Evolutionary conservation across 805 yeast genomes (phyloP), one percentile per base, ranked within the genome.

Genomic region (Starmerella potacharoeniae): DNA sequence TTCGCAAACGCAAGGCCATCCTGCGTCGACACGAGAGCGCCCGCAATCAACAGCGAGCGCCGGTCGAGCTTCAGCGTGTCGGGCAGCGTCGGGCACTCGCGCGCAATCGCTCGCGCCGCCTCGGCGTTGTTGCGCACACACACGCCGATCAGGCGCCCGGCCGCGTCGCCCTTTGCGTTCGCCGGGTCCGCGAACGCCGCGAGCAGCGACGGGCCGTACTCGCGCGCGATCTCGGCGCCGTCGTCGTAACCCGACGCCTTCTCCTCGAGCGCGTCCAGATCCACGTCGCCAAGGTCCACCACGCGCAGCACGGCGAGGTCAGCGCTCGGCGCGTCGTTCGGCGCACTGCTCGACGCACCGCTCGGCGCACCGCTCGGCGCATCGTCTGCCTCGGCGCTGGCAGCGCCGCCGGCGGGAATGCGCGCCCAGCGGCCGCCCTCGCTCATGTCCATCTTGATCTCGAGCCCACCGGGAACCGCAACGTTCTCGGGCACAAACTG

Each of bases 391-490:
- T 29, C 35, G 28, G 31, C 14, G n/a, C 44, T 6, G 29, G 45
- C 30, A 4, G 22, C 33, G 16, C 41, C 17, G 11, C 39, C 35
- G 47, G 60, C 14, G 65, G 80, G 61, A 5, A 83, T 57, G 60
- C 80, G 84, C 1, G 95, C 96, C 67, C 83, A 85, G 62, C 77
- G 79, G 31, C 70, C 68, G 17, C 84, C 82, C 0, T 89, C 81
- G n/a, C 83, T 86, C 55, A 89, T 69, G 66, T 87, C 83, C 61
- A 90, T 63, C 60, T 86, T 74, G 11, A 89, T 79, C 67, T 86
- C 90, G 36, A 86, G 69, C 0, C 97, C 97, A 6, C 78, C 78
- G 0, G 96, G 95, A 4, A 90, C 75, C 7, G 77, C 75, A 64
- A 87, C 96, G n/a, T 82, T 88, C 49, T 78, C 82, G 60, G 70